A percentile compares a stretch with the other conserved stretches of the same genome.
phyloP scores from a whole-genome alignment of 441 rosid species.

The Gossypium schwendimanii region DNA sequence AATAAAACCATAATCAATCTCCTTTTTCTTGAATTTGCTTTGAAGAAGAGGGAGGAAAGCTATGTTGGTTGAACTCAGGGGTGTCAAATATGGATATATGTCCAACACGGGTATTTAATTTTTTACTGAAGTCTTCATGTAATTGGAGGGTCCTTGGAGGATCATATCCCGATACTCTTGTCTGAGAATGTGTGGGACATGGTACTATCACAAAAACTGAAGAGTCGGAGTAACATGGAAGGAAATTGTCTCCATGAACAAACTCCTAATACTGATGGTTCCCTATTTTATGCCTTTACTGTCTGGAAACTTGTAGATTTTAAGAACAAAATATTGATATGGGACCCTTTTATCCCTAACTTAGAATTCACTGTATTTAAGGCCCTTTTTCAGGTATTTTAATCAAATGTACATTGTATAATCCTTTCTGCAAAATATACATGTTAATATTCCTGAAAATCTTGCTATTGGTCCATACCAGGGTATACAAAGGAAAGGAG shows the following conservation, averaged over 20 bases:
- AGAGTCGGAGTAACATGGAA: not conserved
- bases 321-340: not conserved
- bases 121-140: too few relatives aligned
- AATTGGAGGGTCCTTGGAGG: too few relatives aligned
- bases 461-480: constrained; percentile 19
- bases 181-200: too few relatives aligned
- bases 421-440: not conserved
- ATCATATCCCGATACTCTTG: too few relatives aligned
- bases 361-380: not conserved
- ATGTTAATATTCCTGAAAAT: not conserved
- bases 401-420: not conserved
- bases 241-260: not conserved
- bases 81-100: not conserved
- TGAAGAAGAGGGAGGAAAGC: not conserved
- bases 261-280: not conserved
- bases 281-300: not conserved
- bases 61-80: not conserved
- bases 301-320: not conserved
- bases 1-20: not conserved
- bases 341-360: not conserved
- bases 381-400: not conserved
- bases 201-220: too few relatives aligned
- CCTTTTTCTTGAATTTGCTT: not conserved
- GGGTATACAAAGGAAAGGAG: constrained; percentile 93
- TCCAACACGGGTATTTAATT: too few relatives aligned